A percentile compares a stretch with the other conserved stretches of the same genome.
phyloP scores from a whole-genome alignment of 495 filamentous ascomycete species.

The Parmelia sp. region DNA sequence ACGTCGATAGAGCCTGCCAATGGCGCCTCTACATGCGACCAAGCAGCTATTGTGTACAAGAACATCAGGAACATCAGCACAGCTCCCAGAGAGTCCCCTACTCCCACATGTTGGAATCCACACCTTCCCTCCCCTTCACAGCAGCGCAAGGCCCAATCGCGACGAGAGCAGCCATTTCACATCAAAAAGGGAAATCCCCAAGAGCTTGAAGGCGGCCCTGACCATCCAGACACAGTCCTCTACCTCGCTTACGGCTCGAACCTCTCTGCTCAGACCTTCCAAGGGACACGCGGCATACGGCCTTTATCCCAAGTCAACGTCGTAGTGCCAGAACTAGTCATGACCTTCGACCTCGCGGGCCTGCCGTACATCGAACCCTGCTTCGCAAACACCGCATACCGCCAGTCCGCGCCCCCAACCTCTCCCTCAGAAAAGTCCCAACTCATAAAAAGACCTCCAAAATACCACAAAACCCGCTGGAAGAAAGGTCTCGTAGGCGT shows the following conservation, averaged over 20 bases:
- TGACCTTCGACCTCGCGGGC: slow-evolving; percentile 82
- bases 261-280: slow-evolving; percentile 67
- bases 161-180: slow-evolving; percentile 16
- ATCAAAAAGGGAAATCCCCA: neutral
- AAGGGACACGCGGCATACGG: slow-evolving; percentile 64
- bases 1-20: neutral
- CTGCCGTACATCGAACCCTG: slow-evolving; percentile 86
- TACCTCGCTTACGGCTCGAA: slow-evolving; percentile 98
- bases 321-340: slow-evolving; percentile 62
- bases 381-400: slow-evolving; percentile 72
- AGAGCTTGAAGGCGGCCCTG: neutral
- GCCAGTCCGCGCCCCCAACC: slow-evolving; percentile 27
- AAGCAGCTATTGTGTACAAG: slow-evolving; percentile 4
- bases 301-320: slow-evolving; percentile 76
- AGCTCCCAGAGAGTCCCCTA: neutral
- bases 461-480: slow-evolving; percentile 53
- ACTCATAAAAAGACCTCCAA: slow-evolving; percentile 27
- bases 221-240: slow-evolving; percentile 52
- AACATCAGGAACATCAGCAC: neutral
- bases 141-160: slow-evolving; percentile 12
- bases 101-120: neutral
- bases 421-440: slow-evolving; percentile 27
- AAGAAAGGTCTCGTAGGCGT: slow-evolving; percentile 78
- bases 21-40: neutral
- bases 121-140: slow-evolving; percentile 7